Percentiles rank a stretch among this genome's conserved stretches.
phyloP scores from a whole-genome alignment of 768 basidiomycete genomes.

The Amylocystis lapponica region DNA sequence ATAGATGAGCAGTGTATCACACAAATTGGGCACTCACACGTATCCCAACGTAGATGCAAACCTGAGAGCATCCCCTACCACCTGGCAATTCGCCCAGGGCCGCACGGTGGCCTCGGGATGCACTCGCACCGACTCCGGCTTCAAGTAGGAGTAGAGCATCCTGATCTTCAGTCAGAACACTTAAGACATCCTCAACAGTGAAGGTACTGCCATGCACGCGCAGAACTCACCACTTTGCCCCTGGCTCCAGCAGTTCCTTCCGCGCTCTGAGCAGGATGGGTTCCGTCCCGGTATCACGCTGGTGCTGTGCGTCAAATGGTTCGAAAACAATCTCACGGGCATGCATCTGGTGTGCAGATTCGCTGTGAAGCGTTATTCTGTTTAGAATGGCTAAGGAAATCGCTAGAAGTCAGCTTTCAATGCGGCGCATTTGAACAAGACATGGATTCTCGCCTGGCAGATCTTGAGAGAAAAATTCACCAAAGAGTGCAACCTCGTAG shows the following conservation, averaged over 20 bases:
- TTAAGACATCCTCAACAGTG: no score
- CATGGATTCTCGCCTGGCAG: conserved; percentile 29
- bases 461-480: conserved; percentile 75
- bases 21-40: conserved; percentile 36
- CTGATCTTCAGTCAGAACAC: no score
- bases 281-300: conserved; percentile 56
- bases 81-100: conserved; percentile 77
- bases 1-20: conserved; percentile 1
- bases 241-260: conserved; percentile 62
- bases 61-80: conserved; percentile 72
- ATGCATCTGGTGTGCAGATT: conserved; percentile 70
- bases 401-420: not conserved
- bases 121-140: conserved; percentile 77
- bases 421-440: not conserved
- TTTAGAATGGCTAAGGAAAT: conserved; percentile 58
- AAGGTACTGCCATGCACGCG: not conserved
- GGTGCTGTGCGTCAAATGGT: conserved; percentile 60
- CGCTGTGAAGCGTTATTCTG: conserved; percentile 75
- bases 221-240: conserved; percentile 55
- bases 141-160: conserved; percentile 75
- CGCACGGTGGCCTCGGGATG: conserved; percentile 85
- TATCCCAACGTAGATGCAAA: conserved; percentile 81
- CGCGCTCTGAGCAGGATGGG: conserved; percentile 67
- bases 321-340: conserved; percentile 79
- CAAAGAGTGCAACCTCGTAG: conserved; percentile 80